phyloP scores from a whole-genome alignment of 2,329 filamentous ascomycete species.

The Sporothrix protearum region DNA sequence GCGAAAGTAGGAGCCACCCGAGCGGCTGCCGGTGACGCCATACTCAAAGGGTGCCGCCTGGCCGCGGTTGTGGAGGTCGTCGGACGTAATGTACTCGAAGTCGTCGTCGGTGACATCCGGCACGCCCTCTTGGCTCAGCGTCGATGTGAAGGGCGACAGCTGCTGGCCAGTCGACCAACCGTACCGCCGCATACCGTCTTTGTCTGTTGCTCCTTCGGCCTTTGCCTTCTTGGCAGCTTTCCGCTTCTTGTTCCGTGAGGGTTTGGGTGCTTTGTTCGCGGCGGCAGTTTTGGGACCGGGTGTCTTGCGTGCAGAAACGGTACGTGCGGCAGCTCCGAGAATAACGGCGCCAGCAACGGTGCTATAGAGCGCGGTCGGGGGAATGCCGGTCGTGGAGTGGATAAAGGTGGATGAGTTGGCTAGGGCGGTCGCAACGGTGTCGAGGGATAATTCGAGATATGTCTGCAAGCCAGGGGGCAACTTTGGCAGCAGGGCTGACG shows the following conservation, averaged over 20 bases:
- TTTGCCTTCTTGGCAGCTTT: slow-evolving; percentile 27
- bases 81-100: slow-evolving; percentile 78
- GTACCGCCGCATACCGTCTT: slow-evolving; percentile 49
- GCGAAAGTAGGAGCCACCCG: slow-evolving; percentile 26
- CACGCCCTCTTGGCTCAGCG: slow-evolving; percentile 42
- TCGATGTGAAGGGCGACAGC: slow-evolving; percentile 53
- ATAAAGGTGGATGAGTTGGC: slow-evolving; percentile 52
- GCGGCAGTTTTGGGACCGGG: slow-evolving; percentile 15
- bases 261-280: neutral
- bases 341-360: slow-evolving; percentile 48
- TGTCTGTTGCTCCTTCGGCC: slow-evolving; percentile 23
- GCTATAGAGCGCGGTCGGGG: slow-evolving; percentile 49
- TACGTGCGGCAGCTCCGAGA: slow-evolving; percentile 45
- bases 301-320: slow-evolving; percentile 28
- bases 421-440: slow-evolving; percentile 49
- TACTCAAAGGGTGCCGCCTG: slow-evolving; percentile 35
- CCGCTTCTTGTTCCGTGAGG: slow-evolving; percentile 28
- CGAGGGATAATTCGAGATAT: slow-evolving; percentile 56
- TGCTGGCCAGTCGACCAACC: slow-evolving; percentile 42
- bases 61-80: slow-evolving; percentile 57
- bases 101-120: slow-evolving; percentile 67
- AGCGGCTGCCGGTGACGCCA: slow-evolving; percentile 27
- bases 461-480: slow-evolving; percentile 46
- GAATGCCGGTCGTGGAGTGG: slow-evolving; percentile 48
- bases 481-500: slow-evolving; percentile 40